Evolutionary conservation across 2,329 filamentous ascomycete genomes (phyloP).

Genomic region (Herpomyces periplanetae): DNA sequence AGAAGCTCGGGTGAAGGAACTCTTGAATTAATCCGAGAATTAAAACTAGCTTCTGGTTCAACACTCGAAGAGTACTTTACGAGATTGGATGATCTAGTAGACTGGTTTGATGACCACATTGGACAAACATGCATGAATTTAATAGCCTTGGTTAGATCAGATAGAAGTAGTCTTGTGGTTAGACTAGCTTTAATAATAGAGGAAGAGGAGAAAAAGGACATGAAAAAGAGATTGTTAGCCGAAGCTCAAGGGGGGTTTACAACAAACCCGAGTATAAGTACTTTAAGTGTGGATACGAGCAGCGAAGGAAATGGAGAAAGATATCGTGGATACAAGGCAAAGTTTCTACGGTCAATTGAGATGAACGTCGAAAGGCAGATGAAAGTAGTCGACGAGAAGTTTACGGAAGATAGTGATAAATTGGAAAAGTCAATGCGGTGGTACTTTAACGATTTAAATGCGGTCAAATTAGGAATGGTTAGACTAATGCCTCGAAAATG

Average conservation of each 20-base stretch:
- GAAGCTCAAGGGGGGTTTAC: conserved; percentile 72
- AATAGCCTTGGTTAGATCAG: conserved; percentile 45
- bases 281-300: conserved; percentile 56
- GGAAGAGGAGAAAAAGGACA: conserved; percentile 83
- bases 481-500: conserved; percentile 76
- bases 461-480: conserved; percentile 68
- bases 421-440: conserved; percentile 65
- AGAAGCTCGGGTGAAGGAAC: too few relatives aligned
- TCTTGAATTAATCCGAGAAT: too few relatives aligned
- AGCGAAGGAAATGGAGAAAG: conserved; percentile 77
- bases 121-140: conserved; percentile 58
- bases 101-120: conserved; percentile 84
- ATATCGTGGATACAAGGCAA: conserved; percentile 78
- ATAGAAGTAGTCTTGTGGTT: conserved; percentile 62
- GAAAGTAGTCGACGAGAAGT: conserved; percentile 25
- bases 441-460: conserved; percentile 93
- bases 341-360: conserved; percentile 32
- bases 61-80: conserved; percentile 71
- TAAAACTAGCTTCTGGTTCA: conserved; percentile 19
- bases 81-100: conserved; percentile 45
- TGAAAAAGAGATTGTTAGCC: conserved; percentile 54
- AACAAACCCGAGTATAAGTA: conserved; percentile 95
- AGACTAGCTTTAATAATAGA: conserved; percentile 67
- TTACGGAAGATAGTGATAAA: conserved; percentile 40
- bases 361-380: conserved; percentile 34